These are phyloP conservation scores for Dacryopinax primogenitus DNA, from an alignment of 768 basidiomycete species.

Conservation along the genomic window DNA sequence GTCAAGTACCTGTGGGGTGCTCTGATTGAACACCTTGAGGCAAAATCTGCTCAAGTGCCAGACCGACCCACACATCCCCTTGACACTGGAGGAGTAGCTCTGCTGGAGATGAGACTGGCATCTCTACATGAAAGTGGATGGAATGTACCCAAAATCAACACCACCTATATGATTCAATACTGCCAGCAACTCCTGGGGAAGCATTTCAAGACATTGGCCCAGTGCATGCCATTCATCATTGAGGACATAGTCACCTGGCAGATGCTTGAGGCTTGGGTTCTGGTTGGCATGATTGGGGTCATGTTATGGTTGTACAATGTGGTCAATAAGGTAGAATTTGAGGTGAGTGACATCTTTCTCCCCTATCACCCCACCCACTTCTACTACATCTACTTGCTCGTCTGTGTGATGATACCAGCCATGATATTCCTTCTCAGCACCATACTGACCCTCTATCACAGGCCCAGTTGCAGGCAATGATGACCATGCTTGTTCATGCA, in stretches of 20 bases:
- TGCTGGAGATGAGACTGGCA: background rate
- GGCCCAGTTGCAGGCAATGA: background rate
- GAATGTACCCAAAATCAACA: background rate
- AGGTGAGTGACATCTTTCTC: background rate
- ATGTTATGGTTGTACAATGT: background rate
- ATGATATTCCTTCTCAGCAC: background rate
- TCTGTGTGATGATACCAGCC: too few relatives aligned
- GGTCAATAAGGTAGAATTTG: background rate
- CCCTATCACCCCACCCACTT: background rate
- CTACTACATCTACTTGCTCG: too few relatives aligned
- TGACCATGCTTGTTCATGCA: background rate
- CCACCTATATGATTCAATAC: background rate
- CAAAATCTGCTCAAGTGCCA: background rate
- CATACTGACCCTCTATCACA: background rate
- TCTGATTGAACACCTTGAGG: constrained; percentile 24
- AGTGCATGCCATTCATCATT: background rate
- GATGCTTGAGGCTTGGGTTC: background rate
- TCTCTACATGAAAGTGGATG: background rate
- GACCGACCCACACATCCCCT: background rate
- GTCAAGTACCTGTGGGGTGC: constrained; percentile 38
- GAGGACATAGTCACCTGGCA: background rate
- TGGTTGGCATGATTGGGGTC: background rate
- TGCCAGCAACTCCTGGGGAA: background rate
- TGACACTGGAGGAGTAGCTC: background rate
- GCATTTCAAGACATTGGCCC: background rate